Percentiles rank a stretch among this genome's conserved stretches.
Conservation (phyloP, 108 stramenopile species). For the Schizochytrium sp. region DNA sequence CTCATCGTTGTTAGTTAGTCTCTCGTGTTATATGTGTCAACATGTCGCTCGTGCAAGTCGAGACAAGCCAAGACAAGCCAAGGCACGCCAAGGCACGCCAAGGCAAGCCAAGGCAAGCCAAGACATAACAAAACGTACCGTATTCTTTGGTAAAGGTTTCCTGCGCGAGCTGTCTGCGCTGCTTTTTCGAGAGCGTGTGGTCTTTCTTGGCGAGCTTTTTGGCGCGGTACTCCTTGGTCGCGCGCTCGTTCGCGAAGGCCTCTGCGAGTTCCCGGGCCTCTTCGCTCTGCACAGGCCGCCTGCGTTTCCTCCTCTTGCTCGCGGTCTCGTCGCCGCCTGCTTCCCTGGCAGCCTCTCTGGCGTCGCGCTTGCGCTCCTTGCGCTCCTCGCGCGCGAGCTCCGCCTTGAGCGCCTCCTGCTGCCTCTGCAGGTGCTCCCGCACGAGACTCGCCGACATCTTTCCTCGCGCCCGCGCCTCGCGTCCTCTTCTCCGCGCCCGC, state of each 20-base stretch:
- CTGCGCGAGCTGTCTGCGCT: background rate
- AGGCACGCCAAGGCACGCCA: too few relatives aligned
- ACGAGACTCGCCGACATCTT: background rate
- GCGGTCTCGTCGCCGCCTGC: too few relatives aligned
- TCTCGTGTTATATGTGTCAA: background rate
- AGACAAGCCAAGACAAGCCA: background rate
- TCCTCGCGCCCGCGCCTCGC: too few relatives aligned
- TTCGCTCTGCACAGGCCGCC: background rate
- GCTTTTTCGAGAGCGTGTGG: background rate
- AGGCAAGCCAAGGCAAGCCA: background rate
- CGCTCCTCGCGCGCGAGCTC: background rate
- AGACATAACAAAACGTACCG: background rate
- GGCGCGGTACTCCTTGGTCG: background rate
- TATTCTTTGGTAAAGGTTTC: background rate
- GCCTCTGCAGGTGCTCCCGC: background rate
- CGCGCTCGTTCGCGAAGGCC: background rate
- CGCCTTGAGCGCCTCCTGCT: background rate
- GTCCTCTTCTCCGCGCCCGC: too few relatives aligned
- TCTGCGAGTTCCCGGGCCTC: background rate
- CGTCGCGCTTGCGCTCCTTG: too few relatives aligned
- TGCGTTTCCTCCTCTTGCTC: background rate
- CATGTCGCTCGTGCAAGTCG: background rate
- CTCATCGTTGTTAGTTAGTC: background rate
- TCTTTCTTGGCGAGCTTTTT: background rate
- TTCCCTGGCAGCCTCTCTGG: too few relatives aligned